Base-by-base conservation (phyloP, 2,329 filamentous ascomycete genomes). In the Apiospora koreana region DNA sequence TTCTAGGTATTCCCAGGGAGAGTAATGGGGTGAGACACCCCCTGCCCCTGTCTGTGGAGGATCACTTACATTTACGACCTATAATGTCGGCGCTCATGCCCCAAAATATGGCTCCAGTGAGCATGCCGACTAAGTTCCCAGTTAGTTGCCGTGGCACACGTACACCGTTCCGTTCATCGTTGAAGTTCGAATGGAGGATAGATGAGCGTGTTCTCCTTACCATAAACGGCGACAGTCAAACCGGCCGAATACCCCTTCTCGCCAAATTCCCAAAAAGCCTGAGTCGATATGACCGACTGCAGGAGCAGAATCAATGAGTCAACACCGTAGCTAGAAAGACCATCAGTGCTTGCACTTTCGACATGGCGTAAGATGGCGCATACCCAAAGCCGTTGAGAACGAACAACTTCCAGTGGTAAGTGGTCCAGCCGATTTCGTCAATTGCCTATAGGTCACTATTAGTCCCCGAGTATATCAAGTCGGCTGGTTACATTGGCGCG, bases 61-160 rank as follows among this genome's bases (percentile, higher is more conserved):
- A 5, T 18, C 18, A 35, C 64, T 65, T 50, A 70, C 88, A 88
- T 72, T 88, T 87, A 58, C 91, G 85, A 7, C 91, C 91, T 71
- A 93, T 89, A 43, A 93, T 85, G 75, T 93, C 91, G 28, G 90
- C 90, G 3, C 85, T 85, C 41, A 92, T 79, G 1, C 91, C 91
- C 91, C 91, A 93, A 80, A 93, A 92, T 35, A 92, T 77, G 21
- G 89, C 89, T 1, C 90, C 87, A 0, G 82, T 72, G 68, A 86
- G 82, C 82, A 86, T 86, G 21, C 86, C 86, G 10, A 86, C 83
- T 70, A 50, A 2, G 14, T 8, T 23, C 5, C 8, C 65, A 31
- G 64, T 54, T 28, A 50, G 18, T 18, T 21, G 14, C 18, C 10
- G 28, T 38, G 4, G 1, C 10, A 50, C 23, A 50, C 23, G 10